Evolutionary conservation across 768 basidiomycete species (phyloP).

Genomic region (Rhodotorula taiwanensis): DNA sequence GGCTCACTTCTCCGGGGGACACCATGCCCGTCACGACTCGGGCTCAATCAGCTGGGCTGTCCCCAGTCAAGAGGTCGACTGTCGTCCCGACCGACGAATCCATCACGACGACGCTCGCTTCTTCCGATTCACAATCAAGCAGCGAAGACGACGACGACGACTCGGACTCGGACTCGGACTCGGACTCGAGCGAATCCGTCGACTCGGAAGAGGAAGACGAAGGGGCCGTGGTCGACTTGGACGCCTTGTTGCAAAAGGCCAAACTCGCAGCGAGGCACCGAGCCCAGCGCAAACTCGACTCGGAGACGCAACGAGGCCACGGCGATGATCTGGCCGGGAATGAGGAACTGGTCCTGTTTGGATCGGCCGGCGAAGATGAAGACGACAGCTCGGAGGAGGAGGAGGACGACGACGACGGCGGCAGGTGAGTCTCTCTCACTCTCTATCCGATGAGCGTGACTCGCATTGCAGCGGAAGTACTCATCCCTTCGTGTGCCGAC

Average conservation of each 20-base stretch:
- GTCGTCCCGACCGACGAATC: no score
- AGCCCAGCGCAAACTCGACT: conserved; percentile 17
- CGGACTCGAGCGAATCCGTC: conserved; percentile 42
- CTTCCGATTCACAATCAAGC: no score
- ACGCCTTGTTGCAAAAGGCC: conserved; percentile 57
- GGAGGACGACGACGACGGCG: conserved; percentile 20
- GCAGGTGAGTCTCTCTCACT: background rate
- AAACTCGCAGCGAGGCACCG: conserved; percentile 45
- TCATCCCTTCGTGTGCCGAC: no score
- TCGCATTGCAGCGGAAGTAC: no score
- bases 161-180: background rate
- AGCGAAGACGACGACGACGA: background rate
- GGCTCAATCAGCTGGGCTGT: no score
- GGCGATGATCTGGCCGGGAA: conserved; percentile 26
- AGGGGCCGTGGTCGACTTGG: conserved; percentile 5
- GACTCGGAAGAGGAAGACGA: conserved; percentile 41
- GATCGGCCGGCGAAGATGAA: conserved; percentile 7
- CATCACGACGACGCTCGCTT: no score
- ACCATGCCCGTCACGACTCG: no score
- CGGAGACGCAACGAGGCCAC: background rate
- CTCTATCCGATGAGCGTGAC: no score
- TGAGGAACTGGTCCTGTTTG: conserved; percentile 28
- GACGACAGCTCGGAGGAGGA: conserved; percentile 10
- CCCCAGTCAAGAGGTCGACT: no score
- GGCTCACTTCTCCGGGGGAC: no score